Percentiles rank a stretch among this genome's conserved stretches.
These are phyloP conservation scores for Fusarium albidum DNA, from an alignment of 2,329 filamentous ascomycete species.

Conservation along the genomic window DNA sequence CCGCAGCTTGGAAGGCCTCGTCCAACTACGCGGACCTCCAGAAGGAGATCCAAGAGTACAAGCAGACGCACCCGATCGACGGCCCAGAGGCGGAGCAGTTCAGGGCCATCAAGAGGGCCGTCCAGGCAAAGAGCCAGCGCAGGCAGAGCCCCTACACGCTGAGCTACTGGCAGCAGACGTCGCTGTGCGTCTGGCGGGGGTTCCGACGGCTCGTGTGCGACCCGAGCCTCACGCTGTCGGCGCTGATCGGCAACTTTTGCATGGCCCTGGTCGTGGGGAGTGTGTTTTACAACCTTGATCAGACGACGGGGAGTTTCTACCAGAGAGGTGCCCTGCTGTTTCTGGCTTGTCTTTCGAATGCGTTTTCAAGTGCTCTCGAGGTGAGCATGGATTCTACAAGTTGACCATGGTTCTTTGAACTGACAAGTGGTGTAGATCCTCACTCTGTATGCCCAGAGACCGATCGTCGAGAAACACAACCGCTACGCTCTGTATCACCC, in stretches of 20 bases:
- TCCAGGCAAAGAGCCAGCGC: conserved; percentile 54
- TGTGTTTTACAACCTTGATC: conserved; percentile 57
- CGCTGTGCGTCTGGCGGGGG: conserved; percentile 43
- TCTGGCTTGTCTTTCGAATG: conserved; percentile 60
- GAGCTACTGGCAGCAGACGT: conserved; percentile 33
- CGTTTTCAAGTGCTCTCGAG: conserved; percentile 49
- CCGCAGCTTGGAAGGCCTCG: conserved; percentile 42
- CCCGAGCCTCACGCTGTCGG: conserved; percentile 48
- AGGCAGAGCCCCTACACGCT: conserved; percentile 35
- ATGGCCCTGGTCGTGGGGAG: conserved; percentile 61
- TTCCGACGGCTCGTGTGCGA: conserved; percentile 50
- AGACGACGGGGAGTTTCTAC: conserved; percentile 54
- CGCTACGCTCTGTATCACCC: conserved; percentile 48
- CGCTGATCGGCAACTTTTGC: conserved; percentile 53
- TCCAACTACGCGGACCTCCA: conserved; percentile 46
- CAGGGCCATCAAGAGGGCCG: conserved; percentile 52
- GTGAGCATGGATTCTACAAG: not conserved
- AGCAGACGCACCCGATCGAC: conserved; percentile 39
- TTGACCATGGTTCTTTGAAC: accelerated
- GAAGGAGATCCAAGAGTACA: conserved; percentile 61
- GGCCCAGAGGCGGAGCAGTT: conserved; percentile 58
- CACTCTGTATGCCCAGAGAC: conserved; percentile 42
- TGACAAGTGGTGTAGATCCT: conserved; percentile 43
- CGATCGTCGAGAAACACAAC: conserved; percentile 47
- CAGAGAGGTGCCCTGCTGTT: conserved; percentile 58